phyloP scores from a whole-genome alignment of 106 monocot genomes.

The Dendrobium huoshanense region DNA sequence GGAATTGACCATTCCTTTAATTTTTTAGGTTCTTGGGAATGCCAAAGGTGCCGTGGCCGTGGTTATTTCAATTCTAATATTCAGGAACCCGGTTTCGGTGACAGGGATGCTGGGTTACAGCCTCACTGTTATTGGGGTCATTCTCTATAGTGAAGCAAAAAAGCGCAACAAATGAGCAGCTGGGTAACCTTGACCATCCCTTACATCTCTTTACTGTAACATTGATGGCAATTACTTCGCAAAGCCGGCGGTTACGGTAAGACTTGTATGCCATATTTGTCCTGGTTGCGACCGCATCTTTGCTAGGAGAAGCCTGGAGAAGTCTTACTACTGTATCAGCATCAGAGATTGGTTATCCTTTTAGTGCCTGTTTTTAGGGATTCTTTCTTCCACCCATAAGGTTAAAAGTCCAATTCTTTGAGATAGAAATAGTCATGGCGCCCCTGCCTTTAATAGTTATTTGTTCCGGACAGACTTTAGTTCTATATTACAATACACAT shows the following conservation, averaged over 20 bases:
- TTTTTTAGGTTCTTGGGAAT: constrained; percentile 79
- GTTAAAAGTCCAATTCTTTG: background rate
- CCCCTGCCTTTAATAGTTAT: background rate
- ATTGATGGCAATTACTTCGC: background rate
- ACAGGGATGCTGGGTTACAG: constrained; percentile 90
- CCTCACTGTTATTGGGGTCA: constrained; percentile 69
- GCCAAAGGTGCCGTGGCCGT: constrained; percentile 91
- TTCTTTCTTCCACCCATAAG: background rate
- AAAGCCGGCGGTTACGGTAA: background rate
- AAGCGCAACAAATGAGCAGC: constrained; percentile 54
- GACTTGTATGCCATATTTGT: background rate
- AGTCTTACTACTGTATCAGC: constrained; percentile 2
- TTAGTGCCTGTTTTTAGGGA: background rate
- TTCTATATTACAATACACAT: background rate
- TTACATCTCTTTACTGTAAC: background rate
- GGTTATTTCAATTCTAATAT: constrained; percentile 81
- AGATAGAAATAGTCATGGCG: background rate
- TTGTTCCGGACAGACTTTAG: background rate
- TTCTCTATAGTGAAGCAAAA: constrained; percentile 87
- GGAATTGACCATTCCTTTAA: background rate
- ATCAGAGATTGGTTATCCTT: background rate
- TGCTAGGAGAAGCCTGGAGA: background rate
- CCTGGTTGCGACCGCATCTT: constrained; percentile 1
- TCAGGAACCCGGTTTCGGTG: constrained; percentile 76
- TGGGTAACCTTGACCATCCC: too few relatives aligned